Percentiles rank a stretch among this genome's conserved stretches.
phyloP scores from a whole-genome alignment of 192 early-diverging fungal species.

The Backusella parvicylindrica region DNA sequence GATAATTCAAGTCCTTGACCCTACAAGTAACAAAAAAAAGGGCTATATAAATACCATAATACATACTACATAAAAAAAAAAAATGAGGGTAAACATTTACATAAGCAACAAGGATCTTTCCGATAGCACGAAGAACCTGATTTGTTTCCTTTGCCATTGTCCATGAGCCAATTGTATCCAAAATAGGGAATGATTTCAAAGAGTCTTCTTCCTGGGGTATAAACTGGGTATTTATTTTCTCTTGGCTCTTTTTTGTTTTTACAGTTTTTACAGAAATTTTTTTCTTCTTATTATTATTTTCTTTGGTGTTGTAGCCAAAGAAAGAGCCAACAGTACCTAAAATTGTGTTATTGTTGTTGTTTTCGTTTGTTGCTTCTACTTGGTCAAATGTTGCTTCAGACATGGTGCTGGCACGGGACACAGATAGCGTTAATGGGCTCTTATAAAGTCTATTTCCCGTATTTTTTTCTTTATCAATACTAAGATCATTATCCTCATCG shows the following conservation, averaged over 20 bases:
- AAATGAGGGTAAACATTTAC: conserved; percentile 1
- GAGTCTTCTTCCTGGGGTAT: conserved; percentile 24
- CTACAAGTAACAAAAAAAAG: conserved; percentile 23
- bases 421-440: conserved; percentile 2
- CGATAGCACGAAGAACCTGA: conserved; percentile 29
- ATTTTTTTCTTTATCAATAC: neutral
- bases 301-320: neutral
- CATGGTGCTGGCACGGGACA: neutral
- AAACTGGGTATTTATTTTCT: neutral
- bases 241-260: neutral
- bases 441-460: neutral
- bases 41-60: neutral
- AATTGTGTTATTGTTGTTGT: neutral
- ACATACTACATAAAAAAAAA: neutral
- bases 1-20: conserved; percentile 73
- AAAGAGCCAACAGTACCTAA: neutral
- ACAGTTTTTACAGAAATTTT: neutral
- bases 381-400: neutral
- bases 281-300: neutral
- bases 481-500: neutral
- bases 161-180: conserved; percentile 35
- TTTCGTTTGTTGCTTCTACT: neutral
- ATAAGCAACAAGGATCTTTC: conserved; percentile 33
- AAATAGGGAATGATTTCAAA: conserved; percentile 29
- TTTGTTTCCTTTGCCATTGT: conserved; percentile 37